Percentiles rank a stretch among this genome's conserved stretches.
These are phyloP conservation scores for Ascoidea tarda DNA, from an alignment of 805 yeast genomes.

Conservation along the genomic window DNA sequence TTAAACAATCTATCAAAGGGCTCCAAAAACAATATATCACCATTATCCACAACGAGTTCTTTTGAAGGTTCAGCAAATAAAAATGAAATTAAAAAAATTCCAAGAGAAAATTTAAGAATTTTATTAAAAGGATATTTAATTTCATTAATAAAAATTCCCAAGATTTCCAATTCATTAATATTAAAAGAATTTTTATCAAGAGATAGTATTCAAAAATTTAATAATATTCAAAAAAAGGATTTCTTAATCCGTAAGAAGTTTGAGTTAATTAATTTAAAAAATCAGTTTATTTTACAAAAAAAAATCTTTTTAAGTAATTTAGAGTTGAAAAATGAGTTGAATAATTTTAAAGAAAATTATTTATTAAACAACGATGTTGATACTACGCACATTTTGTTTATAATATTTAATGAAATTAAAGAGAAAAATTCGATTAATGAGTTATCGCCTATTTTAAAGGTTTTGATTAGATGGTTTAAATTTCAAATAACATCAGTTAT, in stretches of 20 bases:
- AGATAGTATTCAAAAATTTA: conserved; percentile 12
- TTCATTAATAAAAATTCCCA: conserved; percentile 34
- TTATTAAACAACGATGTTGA: conserved; percentile 3
- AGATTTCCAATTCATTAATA: conserved; percentile 72
- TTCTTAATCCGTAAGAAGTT: conserved; percentile 40
- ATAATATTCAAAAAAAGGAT: conserved; percentile 24
- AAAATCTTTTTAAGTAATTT: conserved; percentile 29
- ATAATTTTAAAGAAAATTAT: conserved; percentile 5
- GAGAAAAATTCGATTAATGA: conserved; percentile 34
- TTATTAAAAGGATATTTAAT: conserved; percentile 64
- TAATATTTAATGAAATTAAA: conserved; percentile 56
- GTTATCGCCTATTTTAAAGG: conserved; percentile 49
- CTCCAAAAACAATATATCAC: too few relatives aligned
- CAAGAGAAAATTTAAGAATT: conserved; percentile 66
- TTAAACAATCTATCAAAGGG: too few relatives aligned
- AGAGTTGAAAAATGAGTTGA: conserved; percentile 17
- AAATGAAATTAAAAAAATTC: conserved; percentile 18
- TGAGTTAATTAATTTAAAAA: conserved; percentile 46
- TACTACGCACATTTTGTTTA: conserved; percentile 36
- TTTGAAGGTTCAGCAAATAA: too few relatives aligned
- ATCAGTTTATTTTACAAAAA: conserved; percentile 60
- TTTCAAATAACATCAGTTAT: conserved; percentile 76
- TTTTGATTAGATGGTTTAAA: conserved; percentile 71
- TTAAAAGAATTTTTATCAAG: conserved; percentile 37
- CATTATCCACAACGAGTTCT: too few relatives aligned